Base-by-base conservation (phyloP, 2,329 filamentous ascomycete species). In the Tympanopsis confertula region DNA sequence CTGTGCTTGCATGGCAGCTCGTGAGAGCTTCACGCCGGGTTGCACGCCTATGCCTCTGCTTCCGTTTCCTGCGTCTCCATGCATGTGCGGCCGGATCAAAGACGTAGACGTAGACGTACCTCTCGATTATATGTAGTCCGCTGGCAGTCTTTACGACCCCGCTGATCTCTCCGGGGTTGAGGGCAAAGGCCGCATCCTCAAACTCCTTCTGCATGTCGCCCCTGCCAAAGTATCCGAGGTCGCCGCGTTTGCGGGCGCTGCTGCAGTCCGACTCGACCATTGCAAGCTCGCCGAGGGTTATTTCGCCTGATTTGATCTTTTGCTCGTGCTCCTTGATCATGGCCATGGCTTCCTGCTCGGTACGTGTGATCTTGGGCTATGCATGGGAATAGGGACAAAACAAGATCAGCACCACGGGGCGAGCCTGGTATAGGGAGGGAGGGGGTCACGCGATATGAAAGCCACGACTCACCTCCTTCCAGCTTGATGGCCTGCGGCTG, bases 121-220 rank as follows among this genome's bases (percentile, higher is more conserved):
- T 82, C 65, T 96, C 83, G 62, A 98, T 98, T 62, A 98, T 68
- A 65, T 98, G 91, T 53, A 96, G 68, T 1, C 91, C 91, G 38
- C 88, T 95, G 36, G 87, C 88, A 28, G 91, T 95, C 61, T 94
- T 84, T 12, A 96, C 82, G 26, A 95, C 70, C 35, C 73, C 69
- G 61, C 88, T 95, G 53, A 96, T 78, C 61, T 95, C 76, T 22
- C 87, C 88, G 2, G 82, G 80, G 59, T 88, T 74, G 39, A 98
- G 69, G n/a, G 74, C 80, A 63, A 98, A 98, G 1, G 91, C 83
- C 4, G 88, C 88, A 40, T 95, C 86, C 63, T 98, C 91, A 54
- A 98, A 98, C 62, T 95, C 89, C 66, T 88, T 89, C 59, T 98
- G 91, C 91, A 98, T 98, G 53, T 96, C 89, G 19, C 87, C 86